Evolutionary conservation across 2,329 filamentous ascomycete species (phyloP), one percentile per base, ranked within the genome.

Genomic region (Clonostachys rosea): DNA sequence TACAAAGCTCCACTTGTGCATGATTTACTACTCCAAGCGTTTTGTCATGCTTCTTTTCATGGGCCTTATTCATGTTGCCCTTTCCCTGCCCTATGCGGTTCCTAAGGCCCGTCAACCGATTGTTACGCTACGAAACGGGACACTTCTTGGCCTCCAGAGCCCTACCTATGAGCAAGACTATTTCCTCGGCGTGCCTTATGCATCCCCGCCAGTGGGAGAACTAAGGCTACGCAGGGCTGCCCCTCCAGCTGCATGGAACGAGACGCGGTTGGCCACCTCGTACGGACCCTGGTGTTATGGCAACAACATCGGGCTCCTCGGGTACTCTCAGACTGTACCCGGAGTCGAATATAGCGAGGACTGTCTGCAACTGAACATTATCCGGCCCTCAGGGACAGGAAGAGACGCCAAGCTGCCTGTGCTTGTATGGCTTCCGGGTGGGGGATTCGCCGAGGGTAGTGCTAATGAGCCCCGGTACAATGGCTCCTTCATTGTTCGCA

Each of bases 401-500:
- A 24, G 7, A 24, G 24, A 24, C 7, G 24, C 24, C 24, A 62
- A 55, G 4, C 8, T 14, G 34, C 24, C 12, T 10, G 30, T 42
- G 17, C 39, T 36, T 8, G 37, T 12, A 16, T 42, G 43, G 18
- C 11, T 45, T n/a, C 6, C 24, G 13, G 13, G 64, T 69, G 34
- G 24, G 24, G 24, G 24, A 34, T 79, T 77, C 50, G 64, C 64
- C 0, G 24, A 24, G 24, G 24, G 24, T 24, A 24, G 24, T 24
- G 24, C 24, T 24, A 24, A 24, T 56, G 71, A 78, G 45, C 56
- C 67, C 20, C 67, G 76, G 30, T 84, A 84, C 59, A 84, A 84
- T 56, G 65, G 82, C 46, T 76, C 75, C n/a, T 77, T 73, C 49
- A 72, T 84, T 42, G 78, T 87, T 6, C 63, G 72, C 41, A 71